Evolutionary conservation across 2,329 filamentous ascomycete genomes (phyloP).

Genomic region (Alternaria dauci): DNA sequence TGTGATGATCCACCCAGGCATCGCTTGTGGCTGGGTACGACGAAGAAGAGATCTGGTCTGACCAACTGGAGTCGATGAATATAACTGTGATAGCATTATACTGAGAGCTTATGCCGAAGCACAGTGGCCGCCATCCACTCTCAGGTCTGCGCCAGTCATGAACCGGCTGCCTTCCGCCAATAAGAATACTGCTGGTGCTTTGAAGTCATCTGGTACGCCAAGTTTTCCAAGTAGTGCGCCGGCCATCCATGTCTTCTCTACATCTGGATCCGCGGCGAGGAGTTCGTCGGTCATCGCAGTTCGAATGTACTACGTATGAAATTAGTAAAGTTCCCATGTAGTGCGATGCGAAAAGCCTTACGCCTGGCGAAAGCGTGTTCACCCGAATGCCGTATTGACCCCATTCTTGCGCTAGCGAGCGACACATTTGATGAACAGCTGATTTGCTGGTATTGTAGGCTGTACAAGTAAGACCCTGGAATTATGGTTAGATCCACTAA

Average conservation of each 20-base stretch:
- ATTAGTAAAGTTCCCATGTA: neutral
- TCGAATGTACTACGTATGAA: slow-evolving; percentile 35
- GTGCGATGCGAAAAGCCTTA: neutral
- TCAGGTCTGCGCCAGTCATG: slow-evolving; percentile 74
- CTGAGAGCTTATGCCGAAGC: slow-evolving; percentile 43
- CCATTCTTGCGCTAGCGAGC: slow-evolving; percentile 25
- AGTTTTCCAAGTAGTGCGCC: slow-evolving; percentile 63
- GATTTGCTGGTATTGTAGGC: slow-evolving; percentile 25
- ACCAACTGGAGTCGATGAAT: neutral
- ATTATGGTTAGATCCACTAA: neutral
- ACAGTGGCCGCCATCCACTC: slow-evolving; percentile 75
- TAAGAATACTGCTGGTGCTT: slow-evolving; percentile 72
- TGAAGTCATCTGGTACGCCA: slow-evolving; percentile 65
- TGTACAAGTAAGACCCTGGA: slow-evolving; percentile 22
- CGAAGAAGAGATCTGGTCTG: neutral
- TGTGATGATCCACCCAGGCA: neutral
- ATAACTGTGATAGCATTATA: neutral
- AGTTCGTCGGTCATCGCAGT: slow-evolving; percentile 50
- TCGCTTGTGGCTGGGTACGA: neutral
- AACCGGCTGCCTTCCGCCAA: slow-evolving; percentile 73
- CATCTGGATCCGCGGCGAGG: slow-evolving; percentile 56
- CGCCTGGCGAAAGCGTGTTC: slow-evolving; percentile 44
- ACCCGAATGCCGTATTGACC: slow-evolving; percentile 41
- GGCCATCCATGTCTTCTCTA: slow-evolving; percentile 63
- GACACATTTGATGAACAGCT: slow-evolving; percentile 25